Evolutionary conservation across 2,329 filamentous ascomycete species (phyloP).

Genomic region (Aspergillus fumigatus): DNA sequence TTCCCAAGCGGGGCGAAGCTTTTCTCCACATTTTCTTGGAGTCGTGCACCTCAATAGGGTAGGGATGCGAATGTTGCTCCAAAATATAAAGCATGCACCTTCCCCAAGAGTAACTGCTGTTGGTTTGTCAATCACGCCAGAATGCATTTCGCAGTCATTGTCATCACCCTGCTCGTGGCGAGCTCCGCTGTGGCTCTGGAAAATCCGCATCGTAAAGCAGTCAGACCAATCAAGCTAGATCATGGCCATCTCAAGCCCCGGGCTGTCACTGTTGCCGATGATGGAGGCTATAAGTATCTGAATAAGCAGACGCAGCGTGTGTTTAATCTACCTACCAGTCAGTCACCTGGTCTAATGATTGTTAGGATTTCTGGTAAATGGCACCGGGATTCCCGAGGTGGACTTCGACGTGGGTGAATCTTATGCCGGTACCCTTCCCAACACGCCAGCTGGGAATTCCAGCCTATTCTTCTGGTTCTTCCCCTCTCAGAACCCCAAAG

Average conservation of each 20-base stretch:
- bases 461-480: slow-evolving; percentile 49
- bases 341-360: neutral
- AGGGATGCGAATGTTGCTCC: neutral
- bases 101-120: neutral
- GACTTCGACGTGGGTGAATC: slow-evolving; percentile 59
- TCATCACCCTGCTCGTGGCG: slow-evolving; percentile 7
- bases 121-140: neutral
- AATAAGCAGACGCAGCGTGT: slow-evolving; percentile 13
- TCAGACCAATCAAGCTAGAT: slow-evolving; percentile 2
- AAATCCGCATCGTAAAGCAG: neutral
- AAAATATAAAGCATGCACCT: neutral
- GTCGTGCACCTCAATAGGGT: neutral
- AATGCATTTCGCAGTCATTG: slow-evolving; percentile 3
- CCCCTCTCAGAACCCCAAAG: slow-evolving; percentile 39
- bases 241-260: neutral
- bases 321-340: neutral
- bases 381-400: slow-evolving; percentile 61
- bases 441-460: slow-evolving; percentile 42
- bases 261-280: neutral
- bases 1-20: neutral
- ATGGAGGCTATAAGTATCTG: slow-evolving; percentile 8
- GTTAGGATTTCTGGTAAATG: slow-evolving; percentile 61
- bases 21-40: neutral
- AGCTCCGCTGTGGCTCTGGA: slow-evolving; percentile 2
- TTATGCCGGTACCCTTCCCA: slow-evolving; percentile 48